Conservation (phyloP, 2,329 filamentous ascomycete species). For the Sporothrix pallida region DNA sequence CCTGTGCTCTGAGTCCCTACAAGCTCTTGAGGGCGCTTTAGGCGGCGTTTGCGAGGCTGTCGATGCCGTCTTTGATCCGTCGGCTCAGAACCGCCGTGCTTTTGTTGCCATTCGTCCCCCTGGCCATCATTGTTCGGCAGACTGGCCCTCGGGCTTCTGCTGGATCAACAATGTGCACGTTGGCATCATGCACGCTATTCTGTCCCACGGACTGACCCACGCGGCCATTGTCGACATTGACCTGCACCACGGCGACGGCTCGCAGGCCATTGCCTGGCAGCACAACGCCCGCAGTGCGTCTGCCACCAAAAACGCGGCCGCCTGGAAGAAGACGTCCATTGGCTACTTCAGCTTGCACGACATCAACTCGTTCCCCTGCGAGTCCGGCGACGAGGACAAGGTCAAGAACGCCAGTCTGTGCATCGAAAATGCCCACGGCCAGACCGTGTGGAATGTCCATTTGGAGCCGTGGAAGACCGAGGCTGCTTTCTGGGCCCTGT, state of each 20-base stretch:
- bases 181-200: slow-evolving; percentile 87
- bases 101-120: slow-evolving; percentile 94
- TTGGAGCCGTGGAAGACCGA: slow-evolving; percentile 83
- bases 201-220: slow-evolving; percentile 85
- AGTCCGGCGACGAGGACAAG: slow-evolving; percentile 68
- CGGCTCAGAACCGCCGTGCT: slow-evolving; percentile 63
- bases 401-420: slow-evolving; percentile 93
- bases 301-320: slow-evolving; percentile 71
- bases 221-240: slow-evolving; percentile 94
- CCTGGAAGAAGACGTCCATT: slow-evolving; percentile 83
- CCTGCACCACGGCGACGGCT: slow-evolving; percentile 92
- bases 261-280: slow-evolving; percentile 89
- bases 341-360: slow-evolving; percentile 98
- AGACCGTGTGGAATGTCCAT: slow-evolving; percentile 96
- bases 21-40: slow-evolving; percentile 87
- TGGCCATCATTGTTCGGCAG: slow-evolving; percentile 91
- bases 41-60: slow-evolving; percentile 94
- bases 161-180: slow-evolving; percentile 99
- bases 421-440: slow-evolving; percentile 90
- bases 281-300: slow-evolving; percentile 75
- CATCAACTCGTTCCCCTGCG: slow-evolving; percentile 88
- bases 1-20: slow-evolving; percentile 81
- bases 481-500: slow-evolving; percentile 86
- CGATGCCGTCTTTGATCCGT: slow-evolving; percentile 74
- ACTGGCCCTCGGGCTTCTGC: slow-evolving; percentile 92